These are phyloP conservation scores for Casuarina glauca DNA, from an alignment of 306 rosid species.

Conservation along the genomic window DNA sequence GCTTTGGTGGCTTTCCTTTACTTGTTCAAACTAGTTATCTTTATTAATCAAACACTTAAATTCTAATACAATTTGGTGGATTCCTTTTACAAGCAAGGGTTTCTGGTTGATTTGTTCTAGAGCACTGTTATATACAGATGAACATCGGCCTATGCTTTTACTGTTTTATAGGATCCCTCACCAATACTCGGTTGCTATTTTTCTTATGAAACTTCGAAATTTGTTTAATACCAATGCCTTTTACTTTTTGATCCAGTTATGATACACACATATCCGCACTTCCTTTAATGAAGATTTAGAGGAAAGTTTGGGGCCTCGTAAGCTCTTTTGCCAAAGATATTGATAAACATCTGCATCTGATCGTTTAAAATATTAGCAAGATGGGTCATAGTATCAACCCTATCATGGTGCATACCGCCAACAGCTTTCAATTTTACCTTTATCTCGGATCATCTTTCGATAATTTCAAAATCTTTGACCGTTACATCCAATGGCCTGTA, in stretches of 20 bases:
- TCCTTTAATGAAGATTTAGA: conserved; percentile 60
- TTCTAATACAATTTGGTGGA: too few species aligned
- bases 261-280: conserved; percentile 46
- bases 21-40: too few species aligned
- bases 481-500: not conserved
- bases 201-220: not conserved
- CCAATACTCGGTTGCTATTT: not conserved
- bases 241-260: conserved; percentile 19
- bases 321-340: conserved; percentile 25
- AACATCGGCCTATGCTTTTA: not conserved
- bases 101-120: not conserved
- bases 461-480: conserved; percentile 35
- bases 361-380: conserved; percentile 6
- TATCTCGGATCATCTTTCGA: conserved; percentile 10
- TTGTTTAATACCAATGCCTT: not conserved
- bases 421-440: conserved; percentile 23
- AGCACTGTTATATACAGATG: not conserved
- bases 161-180: not conserved
- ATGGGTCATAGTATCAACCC: conserved; percentile 36
- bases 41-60: too few species aligned
- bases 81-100: not conserved
- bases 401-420: conserved; percentile 35
- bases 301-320: conserved; percentile 36
- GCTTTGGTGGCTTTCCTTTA: too few species aligned
- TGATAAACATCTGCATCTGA: not conserved